Base-by-base conservation (phyloP, 306 rosid genomes). In the Gleditsia sinensis region DNA sequence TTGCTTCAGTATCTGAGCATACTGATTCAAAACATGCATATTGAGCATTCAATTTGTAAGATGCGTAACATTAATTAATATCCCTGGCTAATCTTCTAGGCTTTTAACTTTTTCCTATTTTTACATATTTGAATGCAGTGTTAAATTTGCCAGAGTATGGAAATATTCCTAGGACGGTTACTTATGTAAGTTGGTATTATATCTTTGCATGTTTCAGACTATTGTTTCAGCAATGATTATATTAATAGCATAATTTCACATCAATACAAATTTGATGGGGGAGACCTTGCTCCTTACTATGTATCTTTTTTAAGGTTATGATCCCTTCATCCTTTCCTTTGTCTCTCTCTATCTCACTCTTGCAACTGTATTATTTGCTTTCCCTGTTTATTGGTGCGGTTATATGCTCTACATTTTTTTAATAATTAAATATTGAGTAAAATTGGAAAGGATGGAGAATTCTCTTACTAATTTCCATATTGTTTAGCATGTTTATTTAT, bases 11-110 rank as follows among this genome's bases (percentile, higher is more conserved):
- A 88, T 75, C 80, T 88, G 63, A 88, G 92, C 83, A 90, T 92
- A 82, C 88, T 92, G 96, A 87, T 92, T 82, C 98, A 90, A 78
- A 92, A 92, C 80, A 86, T 92, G 88, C 86, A 85, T 27, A 87
- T 79, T 25, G 96, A 90, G 61, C 89, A 85, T 48, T 87, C 96
- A 67, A 84, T 90, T 62, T 92, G 98, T 90, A 85, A 85, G 98
- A 67, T 67, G 36, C 72, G 62, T 63, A 32, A 72, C 46, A 37
- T 66, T 65, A 17, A 16, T 74, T 61, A 46, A 30, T 82, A 21
- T 72, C 62, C 24, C 17, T 37, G 25, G 23, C 48, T 42, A 64
- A 78, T 57, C 54, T 80, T 42, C 30, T 63, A 30, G 54, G 32
- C 37, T 72, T 37, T 13, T 39, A 21, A 28, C 64, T 57, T 81